Evolutionary conservation across 1,284 basidiomycete species (phyloP).

Genomic region (Pseudozyma sp.): DNA sequence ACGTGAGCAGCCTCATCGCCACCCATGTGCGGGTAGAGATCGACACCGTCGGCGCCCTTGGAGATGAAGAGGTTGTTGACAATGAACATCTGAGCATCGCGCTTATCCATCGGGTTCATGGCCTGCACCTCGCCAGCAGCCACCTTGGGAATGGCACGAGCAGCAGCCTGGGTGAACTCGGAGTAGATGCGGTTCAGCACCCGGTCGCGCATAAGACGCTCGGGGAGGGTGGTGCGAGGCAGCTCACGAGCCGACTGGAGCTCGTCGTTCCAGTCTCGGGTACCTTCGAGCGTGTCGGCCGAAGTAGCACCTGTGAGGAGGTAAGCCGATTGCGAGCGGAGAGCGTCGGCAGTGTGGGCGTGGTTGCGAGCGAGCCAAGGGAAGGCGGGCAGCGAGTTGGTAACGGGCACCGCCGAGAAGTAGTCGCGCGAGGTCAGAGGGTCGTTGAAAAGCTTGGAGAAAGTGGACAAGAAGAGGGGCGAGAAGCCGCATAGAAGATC

Average conservation of each 20-base stretch:
- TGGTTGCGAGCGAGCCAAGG: slow-evolving; percentile 72
- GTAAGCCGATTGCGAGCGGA: slow-evolving; percentile 74
- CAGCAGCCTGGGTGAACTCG: slow-evolving; percentile 73
- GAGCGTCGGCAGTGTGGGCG: slow-evolving; percentile 71
- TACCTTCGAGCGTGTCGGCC: slow-evolving; percentile 72
- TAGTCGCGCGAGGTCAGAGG: slow-evolving; percentile 67
- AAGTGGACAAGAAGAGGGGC: slow-evolving; percentile 65
- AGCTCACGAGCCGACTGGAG: slow-evolving; percentile 74
- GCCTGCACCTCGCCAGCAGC: slow-evolving; percentile 72
- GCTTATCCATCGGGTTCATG: slow-evolving; percentile 74
- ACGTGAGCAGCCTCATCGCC: slow-evolving; percentile 74
- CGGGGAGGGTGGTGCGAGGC: slow-evolving; percentile 71
- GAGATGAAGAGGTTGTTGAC: slow-evolving; percentile 75
- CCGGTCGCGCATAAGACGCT: slow-evolving; percentile 73
- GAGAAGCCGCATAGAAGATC: slow-evolving; percentile 72
- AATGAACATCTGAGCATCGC: slow-evolving; percentile 73
- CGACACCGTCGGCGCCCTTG: slow-evolving; percentile 73
- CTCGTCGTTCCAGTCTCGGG: slow-evolving; percentile 76
- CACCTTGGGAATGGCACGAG: slow-evolving; percentile 72
- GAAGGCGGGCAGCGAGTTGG: slow-evolving; percentile 72
- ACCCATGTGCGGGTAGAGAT: slow-evolving; percentile 73
- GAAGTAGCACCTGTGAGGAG: slow-evolving; percentile 73
- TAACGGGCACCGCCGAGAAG: slow-evolving; percentile 71
- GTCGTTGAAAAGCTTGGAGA: slow-evolving; percentile 67
- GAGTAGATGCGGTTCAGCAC: slow-evolving; percentile 73